phyloP scores from a whole-genome alignment of 139 green algal genomes.

The Tetradesmus lagerheimii region DNA sequence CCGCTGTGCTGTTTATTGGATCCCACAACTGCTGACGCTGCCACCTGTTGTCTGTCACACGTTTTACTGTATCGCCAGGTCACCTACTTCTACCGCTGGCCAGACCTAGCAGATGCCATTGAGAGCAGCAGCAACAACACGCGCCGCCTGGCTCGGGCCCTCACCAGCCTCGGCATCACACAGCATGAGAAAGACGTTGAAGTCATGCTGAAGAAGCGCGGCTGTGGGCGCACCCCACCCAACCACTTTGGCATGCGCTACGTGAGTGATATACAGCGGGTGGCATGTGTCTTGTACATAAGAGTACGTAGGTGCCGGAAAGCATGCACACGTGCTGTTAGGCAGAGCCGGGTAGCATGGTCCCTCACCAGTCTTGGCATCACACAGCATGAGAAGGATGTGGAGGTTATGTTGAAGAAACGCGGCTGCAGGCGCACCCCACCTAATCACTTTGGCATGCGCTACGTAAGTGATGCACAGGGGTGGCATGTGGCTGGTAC shows the following conservation, averaged over 20 bases:
- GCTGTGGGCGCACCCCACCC: not conserved
- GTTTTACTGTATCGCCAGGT: not conserved
- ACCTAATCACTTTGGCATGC: conserved; percentile 7
- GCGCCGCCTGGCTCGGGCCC: not conserved
- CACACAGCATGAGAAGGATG: not conserved
- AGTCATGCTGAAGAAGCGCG: not conserved
- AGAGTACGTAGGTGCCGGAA: too few species aligned
- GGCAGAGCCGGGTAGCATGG: too few species aligned
- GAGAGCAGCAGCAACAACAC: not conserved
- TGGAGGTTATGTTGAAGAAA: not conserved
- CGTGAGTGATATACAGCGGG: not conserved
- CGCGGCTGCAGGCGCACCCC: not conserved
- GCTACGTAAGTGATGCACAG: conserved; percentile 12
- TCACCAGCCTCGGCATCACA: not conserved
- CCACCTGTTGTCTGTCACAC: too few species aligned
- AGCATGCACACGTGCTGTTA: too few species aligned
- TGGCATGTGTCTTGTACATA: too few species aligned
- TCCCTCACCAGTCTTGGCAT: not conserved
- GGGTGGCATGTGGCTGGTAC: too few species aligned
- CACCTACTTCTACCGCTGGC: conserved; percentile 41
- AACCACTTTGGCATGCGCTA: conserved; percentile 30
- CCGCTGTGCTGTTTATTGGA: too few species aligned
- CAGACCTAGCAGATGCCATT: not conserved
- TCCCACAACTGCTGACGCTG: too few species aligned
- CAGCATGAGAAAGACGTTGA: not conserved